Conservation (phyloP, 345 rosid species). For the Xanthoceras sorbifolium region DNA sequence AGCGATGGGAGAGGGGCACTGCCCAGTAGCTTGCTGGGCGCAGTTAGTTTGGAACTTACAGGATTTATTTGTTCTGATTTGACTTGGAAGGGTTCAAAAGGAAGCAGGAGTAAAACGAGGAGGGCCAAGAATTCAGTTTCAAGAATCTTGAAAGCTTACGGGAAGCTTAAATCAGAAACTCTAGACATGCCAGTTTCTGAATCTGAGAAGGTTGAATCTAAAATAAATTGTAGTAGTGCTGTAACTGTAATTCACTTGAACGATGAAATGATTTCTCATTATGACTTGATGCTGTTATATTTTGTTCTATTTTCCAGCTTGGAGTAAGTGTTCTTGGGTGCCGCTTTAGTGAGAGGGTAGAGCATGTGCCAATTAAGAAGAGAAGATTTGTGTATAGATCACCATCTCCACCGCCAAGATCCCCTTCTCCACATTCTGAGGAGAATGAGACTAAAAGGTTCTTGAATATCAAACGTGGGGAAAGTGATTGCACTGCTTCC, state of each 20-base stretch:
- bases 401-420: slow-evolving; percentile 14
- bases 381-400: slow-evolving; percentile 21
- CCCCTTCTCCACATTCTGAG: neutral
- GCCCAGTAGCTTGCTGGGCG: slow-evolving; percentile 7
- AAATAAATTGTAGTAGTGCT: neutral
- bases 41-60: slow-evolving; percentile 6
- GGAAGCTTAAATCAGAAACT: slow-evolving; percentile 3
- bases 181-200: slow-evolving; percentile 19
- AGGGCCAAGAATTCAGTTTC: slow-evolving; percentile 13
- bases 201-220: slow-evolving; percentile 22
- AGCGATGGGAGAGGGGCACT: slow-evolving; percentile 12
- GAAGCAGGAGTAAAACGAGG: slow-evolving; percentile 19
- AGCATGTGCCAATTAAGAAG: slow-evolving; percentile 28
- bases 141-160: slow-evolving; percentile 4
- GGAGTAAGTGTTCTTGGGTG: slow-evolving; percentile 23
- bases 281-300: neutral
- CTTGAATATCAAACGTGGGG: neutral
- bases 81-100: slow-evolving; percentile 17
- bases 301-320: slow-evolving; percentile 16
- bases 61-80: slow-evolving; percentile 13
- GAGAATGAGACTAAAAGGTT: slow-evolving; percentile 2
- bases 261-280: neutral
- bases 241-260: neutral
- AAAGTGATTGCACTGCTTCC: slow-evolving; percentile 8
- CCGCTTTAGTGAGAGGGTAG: slow-evolving; percentile 21